Base-by-base conservation (phyloP, 768 basidiomycete genomes). In the Tylopilus felleus region DNA sequence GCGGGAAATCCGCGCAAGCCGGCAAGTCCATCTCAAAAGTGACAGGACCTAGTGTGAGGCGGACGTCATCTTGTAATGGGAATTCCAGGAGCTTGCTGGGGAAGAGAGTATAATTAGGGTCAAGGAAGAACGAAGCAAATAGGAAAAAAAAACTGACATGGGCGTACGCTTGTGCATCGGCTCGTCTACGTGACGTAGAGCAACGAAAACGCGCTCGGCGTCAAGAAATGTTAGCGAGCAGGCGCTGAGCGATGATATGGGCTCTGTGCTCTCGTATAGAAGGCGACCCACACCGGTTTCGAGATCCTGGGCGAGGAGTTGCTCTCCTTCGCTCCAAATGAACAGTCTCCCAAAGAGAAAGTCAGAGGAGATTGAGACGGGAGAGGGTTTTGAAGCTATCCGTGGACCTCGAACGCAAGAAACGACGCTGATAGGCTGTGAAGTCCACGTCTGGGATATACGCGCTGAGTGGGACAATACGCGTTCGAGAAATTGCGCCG, bases 341-440 rank as follows among this genome's bases (percentile, higher is more conserved):
- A 65, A 59, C 54, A 57, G 31, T 35, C 64, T 60, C 36, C 64
- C 64, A 13, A 60, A 66, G 44, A 66, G 57, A 56, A 66, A 64
- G 36, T 57, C 57, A n/a, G 47, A 64, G 0, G 63, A 17, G 9
- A 57, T 55, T 33, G 63, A 65, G 9, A 49, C 31, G 5, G 58
- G 49, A 40, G 52, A 65, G 13, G 42, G 48, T 22, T 49, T 58
- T 19, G 14, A 5, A 3, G 52, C 29, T 62, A 64, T 51, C 16
- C 52, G 57, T 47, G 63, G 63, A 10, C 63, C 63, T 8, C 27
- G 53, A 17, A 43, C 16, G 22, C 51, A 33, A 28, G 63, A 62
- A 36, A 52, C 40, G 6, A 62, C 21, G 28, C 13, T 36, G 2
- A 57, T 50, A 27, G 57, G 55, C 31, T 51, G 51, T 4, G 53